Conservation (phyloP, 495 filamentous ascomycete species). For the Aspergillus biplanus region DNA sequence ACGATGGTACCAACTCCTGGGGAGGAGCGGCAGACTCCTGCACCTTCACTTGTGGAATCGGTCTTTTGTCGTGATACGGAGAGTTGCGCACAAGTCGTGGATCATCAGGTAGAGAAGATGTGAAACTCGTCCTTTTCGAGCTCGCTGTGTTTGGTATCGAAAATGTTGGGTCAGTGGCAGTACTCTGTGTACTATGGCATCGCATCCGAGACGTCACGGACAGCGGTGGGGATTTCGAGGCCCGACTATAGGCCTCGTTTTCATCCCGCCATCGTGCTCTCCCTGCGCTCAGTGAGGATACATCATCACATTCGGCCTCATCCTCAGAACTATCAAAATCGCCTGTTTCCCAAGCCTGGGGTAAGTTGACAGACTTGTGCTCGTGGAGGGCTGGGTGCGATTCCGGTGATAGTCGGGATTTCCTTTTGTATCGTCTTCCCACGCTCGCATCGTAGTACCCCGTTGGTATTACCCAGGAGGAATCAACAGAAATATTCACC, state of each 20-base stretch:
- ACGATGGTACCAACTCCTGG: constrained; percentile 47
- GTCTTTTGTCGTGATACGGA: constrained; percentile 33
- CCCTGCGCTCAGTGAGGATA: constrained; percentile 9
- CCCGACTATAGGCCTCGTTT: constrained; percentile 27
- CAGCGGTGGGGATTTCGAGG: constrained; percentile 45
- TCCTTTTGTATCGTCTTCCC: constrained; percentile 26
- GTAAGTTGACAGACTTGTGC: constrained; percentile 3
- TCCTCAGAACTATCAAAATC: constrained; percentile 21
- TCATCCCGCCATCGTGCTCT: constrained; percentile 24
- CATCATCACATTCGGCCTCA: constrained; percentile 30
- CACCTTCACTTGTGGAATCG: constrained; percentile 19
- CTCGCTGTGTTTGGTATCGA: constrained; percentile 37
- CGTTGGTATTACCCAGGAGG: constrained; percentile 34
- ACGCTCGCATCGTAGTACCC: constrained; percentile 45
- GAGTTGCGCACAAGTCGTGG: constrained; percentile 31
- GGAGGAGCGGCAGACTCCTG: constrained; percentile 26
- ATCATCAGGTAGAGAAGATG: constrained; percentile 40
- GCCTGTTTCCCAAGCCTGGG: constrained; percentile 15
- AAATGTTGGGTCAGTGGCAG: constrained; percentile 29
- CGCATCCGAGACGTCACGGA: constrained; percentile 52
- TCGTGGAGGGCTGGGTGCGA: neutral
- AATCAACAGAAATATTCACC: constrained; percentile 17
- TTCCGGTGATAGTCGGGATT: constrained; percentile 9
- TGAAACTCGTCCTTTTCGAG: constrained; percentile 45
- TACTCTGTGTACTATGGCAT: constrained; percentile 42